Evolutionary conservation across 169 alveolate genomes (phyloP), one percentile per base, ranked within the genome.

Genomic region (Plasmodium vivax): DNA sequence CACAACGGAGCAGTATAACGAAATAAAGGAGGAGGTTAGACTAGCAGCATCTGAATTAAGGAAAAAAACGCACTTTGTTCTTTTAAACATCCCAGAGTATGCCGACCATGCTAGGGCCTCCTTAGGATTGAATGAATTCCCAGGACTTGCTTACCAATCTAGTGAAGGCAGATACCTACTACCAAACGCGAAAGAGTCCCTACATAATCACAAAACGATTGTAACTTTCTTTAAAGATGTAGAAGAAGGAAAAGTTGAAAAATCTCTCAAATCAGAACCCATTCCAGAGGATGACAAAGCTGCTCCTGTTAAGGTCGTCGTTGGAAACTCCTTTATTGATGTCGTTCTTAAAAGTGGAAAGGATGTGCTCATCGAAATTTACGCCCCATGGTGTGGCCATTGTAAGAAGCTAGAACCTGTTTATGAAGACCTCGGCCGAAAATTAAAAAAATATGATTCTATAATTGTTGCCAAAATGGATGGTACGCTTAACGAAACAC

Each of bases 361-460:
- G 82, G 96, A 95, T 72, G 96, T 96, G 14, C 93, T 96, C 81
- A 82, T 96, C 80, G 95, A 95, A 95, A 94, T 96, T 6, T 96
- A 96, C 92, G 96, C 98, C 2, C 98, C 98, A 12, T 95, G 94
- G 95, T 96, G 98, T 88, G 96, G 96, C 68, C 97, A 96, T 91
- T 96, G 98, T 95, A 96, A 96, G 92, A 95, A 92, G 93, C 92
- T 96, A 94, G 84, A 94, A 96, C 98, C 98, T 0, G 93, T 94
- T 12, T 96, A 85, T 88, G 93, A 83, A 84, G 95, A 94, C 19
- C 95, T 96, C 79, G 98, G 96, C 51, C 95, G 94, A 77, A 75
- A 84, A 79, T 85, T 93, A 90, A 92, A 81, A 71, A 92, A 85
- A 80, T 92, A 95, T 93, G 97, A 92, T 72, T 87, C 93, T 32